Evolutionary conservation across 2,329 filamentous ascomycete genomes (phyloP).

Genomic region (Calonectria pseudoreteaudii): DNA sequence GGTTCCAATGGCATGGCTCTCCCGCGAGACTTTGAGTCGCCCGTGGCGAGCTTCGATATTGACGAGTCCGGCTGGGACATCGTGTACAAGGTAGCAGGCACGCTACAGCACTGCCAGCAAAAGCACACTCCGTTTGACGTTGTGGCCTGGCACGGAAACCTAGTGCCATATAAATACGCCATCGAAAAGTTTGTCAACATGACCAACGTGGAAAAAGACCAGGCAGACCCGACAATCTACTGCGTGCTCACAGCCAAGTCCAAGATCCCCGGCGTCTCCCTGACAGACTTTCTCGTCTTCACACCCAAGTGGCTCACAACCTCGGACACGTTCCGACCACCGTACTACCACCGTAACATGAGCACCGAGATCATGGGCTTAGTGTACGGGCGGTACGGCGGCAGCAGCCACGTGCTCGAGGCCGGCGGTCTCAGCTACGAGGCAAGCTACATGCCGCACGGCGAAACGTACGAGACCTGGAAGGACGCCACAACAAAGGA

Average conservation of each 20-base stretch:
- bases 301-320: conserved; percentile 74
- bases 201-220: conserved; percentile 57
- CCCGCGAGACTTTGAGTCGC: conserved; percentile 78
- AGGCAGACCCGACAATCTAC: conserved; percentile 75
- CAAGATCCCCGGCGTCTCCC: conserved; percentile 62
- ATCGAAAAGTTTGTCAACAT: conserved; percentile 74
- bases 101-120: conserved; percentile 70
- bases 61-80: conserved; percentile 62
- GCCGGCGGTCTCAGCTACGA: conserved; percentile 28
- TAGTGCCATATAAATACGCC: conserved; percentile 73
- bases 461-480: conserved; percentile 44
- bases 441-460: conserved; percentile 22
- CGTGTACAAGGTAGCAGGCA: conserved; percentile 71
- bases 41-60: conserved; percentile 72
- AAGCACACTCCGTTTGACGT: conserved; percentile 76
- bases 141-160: conserved; percentile 77
- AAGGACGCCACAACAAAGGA: conserved; percentile 19
- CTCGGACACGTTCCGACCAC: conserved; percentile 71
- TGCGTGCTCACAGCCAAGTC: conserved; percentile 72
- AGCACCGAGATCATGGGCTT: conserved; percentile 69
- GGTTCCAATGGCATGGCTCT: conserved; percentile 79
- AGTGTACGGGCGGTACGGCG: conserved; percentile 52
- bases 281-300: conserved; percentile 76
- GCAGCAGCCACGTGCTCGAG: conserved; percentile 31
- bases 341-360: conserved; percentile 74